Conservation (phyloP, 352 stramenopile genomes). For the Phytopythium aichiense region DNA sequence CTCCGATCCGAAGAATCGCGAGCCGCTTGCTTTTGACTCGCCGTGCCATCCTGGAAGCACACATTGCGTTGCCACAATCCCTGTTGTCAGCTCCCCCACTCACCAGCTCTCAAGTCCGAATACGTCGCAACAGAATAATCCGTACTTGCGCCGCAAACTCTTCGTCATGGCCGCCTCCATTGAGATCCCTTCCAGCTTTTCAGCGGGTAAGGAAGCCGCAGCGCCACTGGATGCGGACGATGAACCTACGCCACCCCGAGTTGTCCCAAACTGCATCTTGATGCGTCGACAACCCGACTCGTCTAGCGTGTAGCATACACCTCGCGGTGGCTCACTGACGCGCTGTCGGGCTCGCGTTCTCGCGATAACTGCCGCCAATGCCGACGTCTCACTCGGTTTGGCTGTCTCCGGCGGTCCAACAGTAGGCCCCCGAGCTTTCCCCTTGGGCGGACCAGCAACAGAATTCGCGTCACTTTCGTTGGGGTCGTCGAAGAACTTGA, state of each 20-base stretch:
- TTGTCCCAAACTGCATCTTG: slow-evolving; percentile 55
- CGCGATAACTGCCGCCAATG: neutral
- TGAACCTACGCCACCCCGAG: neutral
- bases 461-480: slow-evolving; percentile 6
- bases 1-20: slow-evolving; percentile 31
- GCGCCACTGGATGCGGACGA: neutral
- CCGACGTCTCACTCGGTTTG: neutral
- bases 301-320: slow-evolving; percentile 75
- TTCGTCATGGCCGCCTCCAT: slow-evolving; percentile 54
- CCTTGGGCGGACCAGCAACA: neutral
- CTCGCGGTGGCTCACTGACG: slow-evolving; percentile 24
- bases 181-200: slow-evolving; percentile 34
- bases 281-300: slow-evolving; percentile 52
- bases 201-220: neutral
- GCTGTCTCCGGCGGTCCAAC: neutral
- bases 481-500: slow-evolving; percentile 76
- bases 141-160: slow-evolving; percentile 54
- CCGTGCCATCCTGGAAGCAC: slow-evolving; percentile 38
- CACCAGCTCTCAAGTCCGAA: neutral
- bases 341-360: neutral
- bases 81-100: neutral
- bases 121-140: neutral
- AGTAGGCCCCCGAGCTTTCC: neutral
- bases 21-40: slow-evolving; percentile 48
- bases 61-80: neutral